Percentiles rank a stretch among this genome's conserved stretches.
Conservation (phyloP, 2,329 filamentous ascomycete genomes). For the Didymella segeticola region DNA sequence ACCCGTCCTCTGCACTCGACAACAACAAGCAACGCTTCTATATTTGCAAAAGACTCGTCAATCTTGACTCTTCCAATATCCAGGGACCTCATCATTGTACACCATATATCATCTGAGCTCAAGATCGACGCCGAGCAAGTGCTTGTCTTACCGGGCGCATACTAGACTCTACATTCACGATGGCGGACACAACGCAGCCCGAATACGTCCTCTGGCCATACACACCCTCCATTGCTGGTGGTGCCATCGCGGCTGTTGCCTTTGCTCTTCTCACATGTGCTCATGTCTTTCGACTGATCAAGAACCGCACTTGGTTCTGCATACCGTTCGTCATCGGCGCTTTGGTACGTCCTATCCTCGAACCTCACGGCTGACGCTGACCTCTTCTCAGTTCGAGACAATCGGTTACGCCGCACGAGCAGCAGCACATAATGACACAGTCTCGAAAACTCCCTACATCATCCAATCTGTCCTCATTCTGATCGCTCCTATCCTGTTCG, state of each 20-base stretch:
- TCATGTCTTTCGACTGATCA: slow-evolving; percentile 55
- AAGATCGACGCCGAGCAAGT: neutral
- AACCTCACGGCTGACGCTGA: neutral
- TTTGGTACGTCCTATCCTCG: slow-evolving; percentile 50
- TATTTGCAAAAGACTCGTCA: neutral
- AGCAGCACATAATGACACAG: slow-evolving; percentile 41
- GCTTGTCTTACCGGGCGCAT: neutral
- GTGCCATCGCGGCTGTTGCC: slow-evolving; percentile 56
- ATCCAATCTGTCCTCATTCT: slow-evolving; percentile 52
- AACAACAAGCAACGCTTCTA: neutral
- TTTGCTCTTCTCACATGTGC: slow-evolving; percentile 54
- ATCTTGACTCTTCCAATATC: neutral
- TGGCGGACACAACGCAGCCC: slow-evolving; percentile 26
- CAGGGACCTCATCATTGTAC: neutral
- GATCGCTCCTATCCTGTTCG: slow-evolving; percentile 55
- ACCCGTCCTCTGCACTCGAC: neutral
- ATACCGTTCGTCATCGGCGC: slow-evolving; percentile 58
- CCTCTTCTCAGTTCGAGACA: slow-evolving; percentile 41
- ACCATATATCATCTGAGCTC: neutral
- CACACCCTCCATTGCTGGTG: slow-evolving; percentile 55
- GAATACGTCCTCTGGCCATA: slow-evolving; percentile 49
- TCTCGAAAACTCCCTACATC: slow-evolving; percentile 46
- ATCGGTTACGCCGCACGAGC: slow-evolving; percentile 47
- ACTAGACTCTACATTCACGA: slow-evolving; percentile 4
- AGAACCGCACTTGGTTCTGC: slow-evolving; percentile 59